Percentiles rank a stretch among this genome's conserved stretches.
Conservation (phyloP, 2,329 filamentous ascomycete species). For the Penicillium oxalicum region DNA sequence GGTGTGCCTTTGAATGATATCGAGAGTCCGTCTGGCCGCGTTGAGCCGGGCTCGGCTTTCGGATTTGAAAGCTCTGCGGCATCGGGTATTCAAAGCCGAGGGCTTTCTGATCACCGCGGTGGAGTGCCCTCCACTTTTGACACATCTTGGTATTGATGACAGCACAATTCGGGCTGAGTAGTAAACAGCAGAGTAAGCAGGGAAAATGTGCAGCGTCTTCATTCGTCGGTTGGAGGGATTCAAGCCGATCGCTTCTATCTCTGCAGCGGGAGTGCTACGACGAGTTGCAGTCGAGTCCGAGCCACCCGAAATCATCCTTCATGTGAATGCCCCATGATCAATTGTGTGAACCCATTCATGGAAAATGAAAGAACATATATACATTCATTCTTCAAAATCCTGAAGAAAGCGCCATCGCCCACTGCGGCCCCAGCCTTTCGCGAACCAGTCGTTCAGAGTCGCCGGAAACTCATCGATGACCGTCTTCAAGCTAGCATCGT, state of each 20-base stretch:
- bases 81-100: conserved; percentile 1
- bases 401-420: conserved; percentile 21
- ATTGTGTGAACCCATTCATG: neutral
- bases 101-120: neutral
- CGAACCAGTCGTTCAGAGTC: conserved; percentile 26
- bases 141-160: neutral
- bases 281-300: neutral
- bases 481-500: conserved; percentile 22
- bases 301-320: neutral
- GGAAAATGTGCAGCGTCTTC: neutral
- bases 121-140: conserved; percentile 2
- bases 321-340: too few species aligned
- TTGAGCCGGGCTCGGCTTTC: conserved; percentile 1
- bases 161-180: neutral
- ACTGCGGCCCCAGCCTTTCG: conserved; percentile 19
- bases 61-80: neutral
- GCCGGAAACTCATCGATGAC: conserved; percentile 25
- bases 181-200: neutral
- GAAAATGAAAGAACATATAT: too few species aligned
- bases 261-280: too few species aligned
- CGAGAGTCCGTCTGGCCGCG: neutral
- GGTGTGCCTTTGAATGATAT: neutral
- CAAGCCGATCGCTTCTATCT: too few species aligned
- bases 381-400: neutral
- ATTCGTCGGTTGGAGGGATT: too few species aligned